These are phyloP conservation scores for Phoenix roebelenii DNA, from an alignment of 176 grass and related monocot species.

Conservation along the genomic window DNA sequence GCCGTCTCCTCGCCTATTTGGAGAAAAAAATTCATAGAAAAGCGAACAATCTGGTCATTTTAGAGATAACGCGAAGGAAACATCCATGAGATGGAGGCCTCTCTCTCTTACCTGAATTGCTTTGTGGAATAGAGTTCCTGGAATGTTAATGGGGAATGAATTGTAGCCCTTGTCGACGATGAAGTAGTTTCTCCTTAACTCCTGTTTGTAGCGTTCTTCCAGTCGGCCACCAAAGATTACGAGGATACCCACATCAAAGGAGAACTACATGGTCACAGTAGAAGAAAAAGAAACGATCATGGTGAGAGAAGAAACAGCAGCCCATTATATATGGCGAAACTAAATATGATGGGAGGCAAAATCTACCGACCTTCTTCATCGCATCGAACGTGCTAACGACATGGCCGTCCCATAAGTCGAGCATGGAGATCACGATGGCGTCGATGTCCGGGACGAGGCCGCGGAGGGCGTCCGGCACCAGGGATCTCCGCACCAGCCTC, in stretches of 20 bases:
- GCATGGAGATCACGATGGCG: conserved; percentile 25
- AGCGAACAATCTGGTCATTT: too few species aligned
- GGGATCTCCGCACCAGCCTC: conserved; percentile 55
- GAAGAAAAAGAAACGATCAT: not conserved
- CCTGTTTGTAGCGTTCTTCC: conserved; percentile 36
- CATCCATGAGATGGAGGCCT: not conserved
- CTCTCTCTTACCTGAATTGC: conserved; percentile 58
- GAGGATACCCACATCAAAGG: conserved; percentile 75
- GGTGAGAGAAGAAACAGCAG: too few species aligned
- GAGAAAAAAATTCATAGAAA: too few species aligned
- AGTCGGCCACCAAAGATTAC: conserved; percentile 56
- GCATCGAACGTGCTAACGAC: conserved; percentile 38
- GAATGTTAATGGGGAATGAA: conserved; percentile 70
- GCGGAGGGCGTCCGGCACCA: conserved; percentile 56
- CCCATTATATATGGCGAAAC: too few species aligned
- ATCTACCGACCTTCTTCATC: conserved; percentile 61
- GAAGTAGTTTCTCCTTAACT: conserved; percentile 62
- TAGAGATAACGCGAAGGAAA: too few species aligned
- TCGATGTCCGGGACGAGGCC: conserved; percentile 54
- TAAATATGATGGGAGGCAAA: too few species aligned
- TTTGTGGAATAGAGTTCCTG: conserved; percentile 55
- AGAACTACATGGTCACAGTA: conserved; percentile 29
- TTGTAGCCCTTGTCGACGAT: conserved; percentile 95
- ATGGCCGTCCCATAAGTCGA: conserved; percentile 39
- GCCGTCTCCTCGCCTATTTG: conserved; percentile 51